A percentile compares a stretch with the other conserved stretches of the same genome.
Conservation (phyloP, 441 rosid genomes). For the Isatis lusitanica region DNA sequence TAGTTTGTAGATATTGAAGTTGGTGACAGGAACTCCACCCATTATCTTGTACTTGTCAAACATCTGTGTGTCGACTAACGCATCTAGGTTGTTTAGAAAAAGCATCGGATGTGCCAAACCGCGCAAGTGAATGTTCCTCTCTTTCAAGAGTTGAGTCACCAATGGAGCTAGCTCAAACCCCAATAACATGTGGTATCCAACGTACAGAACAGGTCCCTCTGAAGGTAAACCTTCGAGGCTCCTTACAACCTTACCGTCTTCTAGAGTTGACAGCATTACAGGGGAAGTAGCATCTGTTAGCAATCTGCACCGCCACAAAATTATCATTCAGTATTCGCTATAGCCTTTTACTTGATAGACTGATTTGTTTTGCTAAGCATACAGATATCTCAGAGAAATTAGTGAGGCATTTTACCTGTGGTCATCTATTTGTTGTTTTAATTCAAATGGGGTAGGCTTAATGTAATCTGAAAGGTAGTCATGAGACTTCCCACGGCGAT, state of each 20-base stretch:
- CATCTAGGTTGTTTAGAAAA: slow-evolving; percentile 35
- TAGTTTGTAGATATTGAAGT: slow-evolving; percentile 51
- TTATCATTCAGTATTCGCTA: not conserved
- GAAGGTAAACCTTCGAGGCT: slow-evolving; percentile 61
- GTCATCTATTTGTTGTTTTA: slow-evolving; percentile 35
- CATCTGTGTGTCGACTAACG: slow-evolving; percentile 11
- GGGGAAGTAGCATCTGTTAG: slow-evolving; percentile 40
- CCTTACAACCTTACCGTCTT: slow-evolving; percentile 53
- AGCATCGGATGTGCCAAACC: slow-evolving; percentile 70
- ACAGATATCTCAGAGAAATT: not conserved
- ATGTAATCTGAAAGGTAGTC: slow-evolving; percentile 57
- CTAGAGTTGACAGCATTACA: slow-evolving; percentile 61
- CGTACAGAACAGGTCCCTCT: slow-evolving; percentile 62
- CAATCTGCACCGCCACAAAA: slow-evolving; percentile 5
- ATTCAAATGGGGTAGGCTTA: slow-evolving; percentile 56
- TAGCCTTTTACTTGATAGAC: not conserved
- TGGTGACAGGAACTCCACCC: slow-evolving; percentile 74
- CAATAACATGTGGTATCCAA: slow-evolving; percentile 65
- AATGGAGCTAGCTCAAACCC: slow-evolving; percentile 54
- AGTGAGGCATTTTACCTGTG: slow-evolving; percentile 12
- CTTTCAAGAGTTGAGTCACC: slow-evolving; percentile 32
- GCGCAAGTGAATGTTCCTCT: slow-evolving; percentile 53
- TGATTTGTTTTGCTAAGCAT: not conserved
- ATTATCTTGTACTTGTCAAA: slow-evolving; percentile 50
- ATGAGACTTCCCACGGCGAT: slow-evolving; percentile 52